phyloP scores from a whole-genome alignment of 2,329 filamentous ascomycete species.

The Fonsecaea erecta region DNA sequence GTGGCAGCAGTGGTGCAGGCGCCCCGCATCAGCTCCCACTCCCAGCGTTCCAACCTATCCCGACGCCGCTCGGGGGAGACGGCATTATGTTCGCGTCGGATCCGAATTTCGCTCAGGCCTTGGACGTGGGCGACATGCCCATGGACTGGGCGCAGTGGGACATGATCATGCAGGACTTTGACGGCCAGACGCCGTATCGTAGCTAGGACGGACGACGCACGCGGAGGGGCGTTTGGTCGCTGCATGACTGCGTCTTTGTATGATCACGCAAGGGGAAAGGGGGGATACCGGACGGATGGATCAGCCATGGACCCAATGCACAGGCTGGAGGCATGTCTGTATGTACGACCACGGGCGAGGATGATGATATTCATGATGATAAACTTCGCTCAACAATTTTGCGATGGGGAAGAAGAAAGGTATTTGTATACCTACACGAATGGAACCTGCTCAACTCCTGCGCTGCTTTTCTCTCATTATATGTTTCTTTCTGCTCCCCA shows the following conservation, averaged over 20 bases:
- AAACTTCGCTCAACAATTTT: background rate
- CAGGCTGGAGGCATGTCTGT: background rate
- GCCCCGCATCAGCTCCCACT: slow-evolving; percentile 19
- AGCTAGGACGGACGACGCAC: background rate
- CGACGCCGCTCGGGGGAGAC: slow-evolving; percentile 3
- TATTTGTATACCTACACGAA: background rate
- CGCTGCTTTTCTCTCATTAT: too few relatives aligned
- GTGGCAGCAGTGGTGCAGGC: background rate
- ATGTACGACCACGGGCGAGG: background rate
- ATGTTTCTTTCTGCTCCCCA: background rate
- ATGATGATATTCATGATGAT: background rate
- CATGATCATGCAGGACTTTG: slow-evolving; percentile 32
- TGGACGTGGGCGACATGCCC: slow-evolving; percentile 25
- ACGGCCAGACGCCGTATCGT: background rate
- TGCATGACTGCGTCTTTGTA: background rate
- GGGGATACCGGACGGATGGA: background rate
- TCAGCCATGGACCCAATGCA: background rate
- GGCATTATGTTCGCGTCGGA: slow-evolving; percentile 27
- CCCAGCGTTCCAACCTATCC: slow-evolving; percentile 16
- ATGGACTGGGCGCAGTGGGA: slow-evolving; percentile 40
- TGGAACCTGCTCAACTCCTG: background rate
- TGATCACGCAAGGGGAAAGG: background rate
- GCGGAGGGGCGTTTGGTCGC: background rate
- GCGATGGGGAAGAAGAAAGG: background rate
- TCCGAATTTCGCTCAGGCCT: slow-evolving; percentile 27